phyloP scores from a whole-genome alignment of 805 yeast species.

The Lachancea fermentati region DNA sequence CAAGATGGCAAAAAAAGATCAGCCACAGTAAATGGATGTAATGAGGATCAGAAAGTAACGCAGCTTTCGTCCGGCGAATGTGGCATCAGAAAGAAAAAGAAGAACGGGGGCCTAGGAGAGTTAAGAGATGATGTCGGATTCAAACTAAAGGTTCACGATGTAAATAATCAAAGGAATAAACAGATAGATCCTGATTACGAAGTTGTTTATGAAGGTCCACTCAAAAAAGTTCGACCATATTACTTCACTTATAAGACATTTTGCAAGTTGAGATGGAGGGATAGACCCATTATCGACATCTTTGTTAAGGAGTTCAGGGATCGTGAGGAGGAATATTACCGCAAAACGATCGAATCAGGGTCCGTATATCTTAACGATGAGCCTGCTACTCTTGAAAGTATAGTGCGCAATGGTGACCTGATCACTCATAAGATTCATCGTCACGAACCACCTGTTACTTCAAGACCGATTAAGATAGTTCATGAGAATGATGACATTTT shows the following conservation, averaged over 20 bases:
- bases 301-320: conserved; percentile 84
- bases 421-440: conserved; percentile 75
- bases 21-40: not conserved
- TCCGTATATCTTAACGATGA: conserved; percentile 66
- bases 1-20: conserved; percentile 5
- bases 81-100: conserved; percentile 6
- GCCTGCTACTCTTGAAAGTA: conserved; percentile 56
- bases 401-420: conserved; percentile 75
- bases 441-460: conserved; percentile 83
- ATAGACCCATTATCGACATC: conserved; percentile 70
- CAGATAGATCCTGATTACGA: conserved; percentile 56
- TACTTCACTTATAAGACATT: conserved; percentile 84
- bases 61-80: not conserved
- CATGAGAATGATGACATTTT: conserved; percentile 69
- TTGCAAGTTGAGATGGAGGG: conserved; percentile 90
- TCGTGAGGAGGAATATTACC: conserved; percentile 61
- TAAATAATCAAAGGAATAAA: conserved; percentile 37
- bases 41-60: not conserved
- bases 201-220: conserved; percentile 50
- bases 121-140: conserved; percentile 29
- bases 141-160: conserved; percentile 22
- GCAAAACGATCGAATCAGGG: conserved; percentile 50
- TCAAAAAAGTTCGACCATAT: conserved; percentile 78
- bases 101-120: conserved; percentile 10
- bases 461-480: conserved; percentile 54